These are phyloP conservation scores for Globisporangium megalacanthum DNA, from an alignment of 352 stramenopile species.

Conservation along the genomic window DNA sequence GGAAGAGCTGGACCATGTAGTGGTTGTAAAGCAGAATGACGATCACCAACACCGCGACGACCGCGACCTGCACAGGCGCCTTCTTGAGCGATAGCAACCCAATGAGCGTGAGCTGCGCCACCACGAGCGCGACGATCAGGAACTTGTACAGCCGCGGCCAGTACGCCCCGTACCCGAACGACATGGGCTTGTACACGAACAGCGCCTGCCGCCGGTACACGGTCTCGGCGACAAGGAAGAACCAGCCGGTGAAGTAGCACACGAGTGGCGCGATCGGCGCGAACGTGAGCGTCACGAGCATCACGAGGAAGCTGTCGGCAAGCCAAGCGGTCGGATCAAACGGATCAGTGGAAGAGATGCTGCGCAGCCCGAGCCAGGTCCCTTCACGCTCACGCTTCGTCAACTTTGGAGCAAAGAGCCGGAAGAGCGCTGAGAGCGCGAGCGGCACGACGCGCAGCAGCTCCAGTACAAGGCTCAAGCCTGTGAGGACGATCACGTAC, in stretches of 20 bases:
- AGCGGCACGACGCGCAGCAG: constrained; percentile 57
- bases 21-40: constrained; percentile 58
- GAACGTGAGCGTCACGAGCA: constrained; percentile 77
- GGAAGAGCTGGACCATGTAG: constrained; percentile 49
- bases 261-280: constrained; percentile 69
- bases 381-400: constrained; percentile 51
- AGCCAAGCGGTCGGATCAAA: constrained; percentile 59
- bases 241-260: constrained; percentile 72
- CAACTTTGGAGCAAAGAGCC: constrained; percentile 51
- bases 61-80: constrained; percentile 16
- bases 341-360: constrained; percentile 39
- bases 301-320: constrained; percentile 58
- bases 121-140: constrained; percentile 61
- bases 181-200: constrained; percentile 58
- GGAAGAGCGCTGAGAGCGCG: constrained; percentile 39
- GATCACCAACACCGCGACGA: constrained; percentile 23
- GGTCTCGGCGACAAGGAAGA: constrained; percentile 60
- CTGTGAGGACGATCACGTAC: constrained; percentile 69
- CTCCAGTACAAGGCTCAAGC: constrained; percentile 51
- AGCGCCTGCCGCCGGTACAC: constrained; percentile 69
- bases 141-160: constrained; percentile 79
- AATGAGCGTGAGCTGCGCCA: constrained; percentile 71
- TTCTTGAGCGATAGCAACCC: constrained; percentile 80
- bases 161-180: constrained; percentile 55
- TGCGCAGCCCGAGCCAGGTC: constrained; percentile 47